Evolutionary conservation across 2,329 filamentous ascomycete species (phyloP), one percentile per base, ranked within the genome.

Genomic region (Claviceps maximensis): DNA sequence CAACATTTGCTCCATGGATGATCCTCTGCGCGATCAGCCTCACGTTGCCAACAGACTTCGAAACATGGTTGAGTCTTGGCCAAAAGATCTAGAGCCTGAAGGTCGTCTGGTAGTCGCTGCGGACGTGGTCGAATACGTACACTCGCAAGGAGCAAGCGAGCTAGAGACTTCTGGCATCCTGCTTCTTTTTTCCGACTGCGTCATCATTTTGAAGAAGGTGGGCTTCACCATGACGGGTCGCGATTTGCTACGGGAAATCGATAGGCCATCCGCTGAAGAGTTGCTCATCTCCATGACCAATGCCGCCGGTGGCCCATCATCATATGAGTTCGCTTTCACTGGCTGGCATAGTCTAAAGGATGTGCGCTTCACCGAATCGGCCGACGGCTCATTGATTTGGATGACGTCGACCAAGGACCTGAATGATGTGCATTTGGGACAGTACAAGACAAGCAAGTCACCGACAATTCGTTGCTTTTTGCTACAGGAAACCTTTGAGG

Each of bases 1-100:
- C 21, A 93, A 95, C 52, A 98, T 98, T 45, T 98, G 93, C 68
- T 94, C 91, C 17, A 84, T 96, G 71, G 91, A 96, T 61, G 86
- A 71, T 64, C 86, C 62, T 62, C 74, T 67, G 61, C 79, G 74
- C 3, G 85, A 88, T 62, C 86, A 89, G 59, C 82, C 83, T 10
- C 86, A 87, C 59, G 75, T 88, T 46, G 78, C 85, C 36, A 85
- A 82, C 59, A 82, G 87, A 44, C 72, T 96, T 48, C 83, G 84
- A 57, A 84, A 84, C 58, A 78, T 93, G 66, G 78, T 94, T 44
- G 82, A 87, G 61, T 80, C 77, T 47, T 95, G 89, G 88, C 88
- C 89, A 1, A 63, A 71, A 23, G 78, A 83, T 49, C 77, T 90
- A 25, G 79, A 84, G 59, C 85, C 87, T 0, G 76, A 80, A 53